Evolutionary conservation across 2,329 filamentous ascomycete genomes (phyloP).

Genomic region (Scedosporium dehoogii): DNA sequence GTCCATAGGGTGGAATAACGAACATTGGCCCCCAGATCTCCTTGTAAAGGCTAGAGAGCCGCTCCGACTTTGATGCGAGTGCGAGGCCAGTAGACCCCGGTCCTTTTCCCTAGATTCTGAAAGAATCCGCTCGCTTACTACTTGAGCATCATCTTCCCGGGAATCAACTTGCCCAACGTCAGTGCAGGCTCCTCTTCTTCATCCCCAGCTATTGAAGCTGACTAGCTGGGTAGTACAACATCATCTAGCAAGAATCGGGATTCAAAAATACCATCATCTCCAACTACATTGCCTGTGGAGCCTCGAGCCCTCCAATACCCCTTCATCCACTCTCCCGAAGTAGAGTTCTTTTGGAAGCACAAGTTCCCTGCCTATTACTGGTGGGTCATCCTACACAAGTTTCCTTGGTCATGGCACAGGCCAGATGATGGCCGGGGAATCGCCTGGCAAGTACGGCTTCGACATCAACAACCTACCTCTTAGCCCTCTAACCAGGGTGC

Average conservation of each 20-base stretch:
- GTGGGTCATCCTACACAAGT: conserved; percentile 61
- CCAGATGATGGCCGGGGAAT: conserved; percentile 46
- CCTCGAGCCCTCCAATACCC: conserved; percentile 32
- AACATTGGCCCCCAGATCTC: too few species aligned
- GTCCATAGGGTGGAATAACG: too few species aligned
- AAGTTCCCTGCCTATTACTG: conserved; percentile 60
- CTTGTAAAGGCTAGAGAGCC: too few species aligned
- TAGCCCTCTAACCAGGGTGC: conserved; percentile 42
- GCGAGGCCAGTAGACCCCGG: conserved; percentile 6
- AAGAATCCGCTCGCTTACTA: conserved; percentile 29
- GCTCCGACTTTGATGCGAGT: too few species aligned
- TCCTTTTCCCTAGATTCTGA: neutral
- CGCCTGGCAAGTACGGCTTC: conserved; percentile 49
- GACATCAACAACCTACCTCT: conserved; percentile 44
- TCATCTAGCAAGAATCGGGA: conserved; percentile 47
- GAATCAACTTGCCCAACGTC: conserved; percentile 34
- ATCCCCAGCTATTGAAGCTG: neutral
- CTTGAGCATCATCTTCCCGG: conserved; percentile 30
- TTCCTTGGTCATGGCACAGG: conserved; percentile 56
- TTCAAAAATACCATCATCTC: conserved; percentile 57
- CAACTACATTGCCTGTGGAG: conserved; percentile 46
- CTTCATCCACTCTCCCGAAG: conserved; percentile 53
- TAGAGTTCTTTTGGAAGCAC: conserved; percentile 50
- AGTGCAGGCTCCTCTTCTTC: conserved; percentile 7
- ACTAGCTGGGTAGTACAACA: conserved; percentile 32